phyloP scores from a whole-genome alignment of 331 rosid species.

The Pyrus hybrid region DNA sequence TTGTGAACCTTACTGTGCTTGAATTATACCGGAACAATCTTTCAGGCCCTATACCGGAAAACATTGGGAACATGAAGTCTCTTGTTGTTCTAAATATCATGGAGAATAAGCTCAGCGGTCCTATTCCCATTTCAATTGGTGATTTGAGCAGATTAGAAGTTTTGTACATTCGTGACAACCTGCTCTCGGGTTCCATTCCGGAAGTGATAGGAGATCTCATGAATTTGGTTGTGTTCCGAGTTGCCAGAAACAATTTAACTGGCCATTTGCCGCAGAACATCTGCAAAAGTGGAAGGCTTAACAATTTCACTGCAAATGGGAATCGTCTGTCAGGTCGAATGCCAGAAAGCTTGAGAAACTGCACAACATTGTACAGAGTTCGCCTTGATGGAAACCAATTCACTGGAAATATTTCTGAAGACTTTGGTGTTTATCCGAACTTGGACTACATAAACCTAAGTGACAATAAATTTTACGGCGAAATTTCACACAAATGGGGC shows the following conservation, averaged over 20 bases:
- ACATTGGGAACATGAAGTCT: conserved; percentile 18
- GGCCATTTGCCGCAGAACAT: conserved; percentile 39
- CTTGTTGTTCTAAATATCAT: conserved; percentile 1
- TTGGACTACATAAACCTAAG: conserved; percentile 27
- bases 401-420: conserved; percentile 39
- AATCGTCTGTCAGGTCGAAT: conserved; percentile 34
- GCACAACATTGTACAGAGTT: conserved; percentile 31
- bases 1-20: conserved; percentile 2
- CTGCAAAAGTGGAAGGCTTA: conserved; percentile 30
- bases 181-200: conserved; percentile 18
- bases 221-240: conserved; percentile 16
- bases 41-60: conserved; percentile 16
- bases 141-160: conserved; percentile 15
- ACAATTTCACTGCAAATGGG: conserved; percentile 6
- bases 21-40: conserved; percentile 12
- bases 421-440: conserved; percentile 42
- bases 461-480: conserved; percentile 36
- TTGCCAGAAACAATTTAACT: conserved; percentile 21
- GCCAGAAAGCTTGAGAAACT: conserved; percentile 42
- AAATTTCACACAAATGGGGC: conserved; percentile 40
- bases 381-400: conserved; percentile 28
- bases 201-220: conserved; percentile 20
- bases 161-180: conserved; percentile 14
- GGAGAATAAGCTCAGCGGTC: conserved; percentile 12
- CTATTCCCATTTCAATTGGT: conserved; percentile 17